A percentile compares a stretch with the other conserved stretches of the same genome.
These are phyloP conservation scores for Sclerotinia borealis DNA, from an alignment of 2,329 filamentous ascomycete genomes.

Conservation along the genomic window DNA sequence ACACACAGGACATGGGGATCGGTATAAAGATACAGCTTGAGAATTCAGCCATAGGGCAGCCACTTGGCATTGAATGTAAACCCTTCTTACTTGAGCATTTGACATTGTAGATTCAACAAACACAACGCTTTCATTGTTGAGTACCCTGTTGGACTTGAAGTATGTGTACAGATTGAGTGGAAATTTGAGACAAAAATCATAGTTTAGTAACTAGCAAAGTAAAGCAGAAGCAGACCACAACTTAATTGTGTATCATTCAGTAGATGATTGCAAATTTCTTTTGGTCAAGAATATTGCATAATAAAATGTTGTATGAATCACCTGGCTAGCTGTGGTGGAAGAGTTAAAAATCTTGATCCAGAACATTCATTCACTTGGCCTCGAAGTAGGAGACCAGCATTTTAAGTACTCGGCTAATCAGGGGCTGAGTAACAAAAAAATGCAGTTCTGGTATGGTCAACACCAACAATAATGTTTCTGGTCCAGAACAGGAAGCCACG, in stretches of 20 bases:
- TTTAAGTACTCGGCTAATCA: background rate
- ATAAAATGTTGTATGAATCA: background rate
- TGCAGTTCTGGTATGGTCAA: background rate
- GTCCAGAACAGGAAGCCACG: background rate
- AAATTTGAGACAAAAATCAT: background rate
- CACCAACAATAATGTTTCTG: background rate
- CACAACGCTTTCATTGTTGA: background rate
- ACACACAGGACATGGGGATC: background rate
- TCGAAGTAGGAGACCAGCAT: background rate
- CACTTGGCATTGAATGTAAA: background rate
- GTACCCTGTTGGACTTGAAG: background rate
- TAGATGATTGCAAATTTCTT: background rate
- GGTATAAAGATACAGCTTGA: background rate
- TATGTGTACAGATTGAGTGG: background rate
- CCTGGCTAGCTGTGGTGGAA: background rate
- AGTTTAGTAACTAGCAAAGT: background rate
- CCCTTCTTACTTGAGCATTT: background rate
- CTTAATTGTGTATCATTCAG: background rate
- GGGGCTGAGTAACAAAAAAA: background rate
- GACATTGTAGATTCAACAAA: background rate
- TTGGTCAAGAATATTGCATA: background rate
- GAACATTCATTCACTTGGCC: background rate
- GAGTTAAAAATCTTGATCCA: background rate
- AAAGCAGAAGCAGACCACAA: background rate
- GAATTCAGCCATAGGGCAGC: background rate